phyloP scores from a whole-genome alignment of 495 filamentous ascomycete species.

The Podospora pseudoanserina region DNA sequence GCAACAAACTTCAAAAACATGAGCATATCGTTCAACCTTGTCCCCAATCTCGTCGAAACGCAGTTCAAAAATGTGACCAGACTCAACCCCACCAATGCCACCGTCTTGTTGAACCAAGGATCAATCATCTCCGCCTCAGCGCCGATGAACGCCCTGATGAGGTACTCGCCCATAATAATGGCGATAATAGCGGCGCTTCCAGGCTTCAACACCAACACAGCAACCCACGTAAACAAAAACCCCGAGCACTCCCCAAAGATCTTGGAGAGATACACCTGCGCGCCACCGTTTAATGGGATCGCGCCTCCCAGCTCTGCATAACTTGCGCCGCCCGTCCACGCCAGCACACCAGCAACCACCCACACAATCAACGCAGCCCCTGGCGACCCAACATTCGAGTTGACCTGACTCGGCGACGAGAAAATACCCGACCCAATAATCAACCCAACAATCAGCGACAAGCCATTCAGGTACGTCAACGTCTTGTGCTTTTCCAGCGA shows the following conservation, averaged over 20 bases:
- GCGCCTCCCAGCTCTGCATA: conserved; percentile 96
- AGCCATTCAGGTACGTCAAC: conserved; percentile 86
- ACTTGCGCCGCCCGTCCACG: conserved; percentile 94
- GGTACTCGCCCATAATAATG: conserved; percentile 96
- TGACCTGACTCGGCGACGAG: conserved; percentile 90
- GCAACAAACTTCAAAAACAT: conserved; percentile 97
- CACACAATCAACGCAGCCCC: conserved; percentile 88
- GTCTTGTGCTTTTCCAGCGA: conserved; percentile 93
- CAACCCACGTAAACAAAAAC: conserved; percentile 94
- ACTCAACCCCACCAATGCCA: conserved; percentile 72
- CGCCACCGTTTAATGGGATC: conserved; percentile 90
- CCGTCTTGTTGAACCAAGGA: conserved; percentile 85
- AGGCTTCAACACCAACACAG: conserved; percentile 89
- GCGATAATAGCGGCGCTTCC: conserved; percentile 90
- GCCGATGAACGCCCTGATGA: conserved; percentile 79
- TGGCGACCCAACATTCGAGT: conserved; percentile 85
- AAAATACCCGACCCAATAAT: conserved; percentile 99
- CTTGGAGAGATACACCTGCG: conserved; percentile 89
- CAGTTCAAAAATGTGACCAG: conserved; percentile 82
- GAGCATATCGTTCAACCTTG: conserved; percentile 78
- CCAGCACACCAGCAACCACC: conserved; percentile 82
- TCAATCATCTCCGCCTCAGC: conserved; percentile 72
- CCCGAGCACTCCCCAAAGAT: conserved; percentile 91
- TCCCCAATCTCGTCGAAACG: conserved; percentile 81
- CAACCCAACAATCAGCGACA: conserved; percentile 84